Percentiles rank a stretch among this genome's conserved stretches.
Conservation (phyloP, 176 grass and related monocot species). For the Aegilops tauschii region DNA sequence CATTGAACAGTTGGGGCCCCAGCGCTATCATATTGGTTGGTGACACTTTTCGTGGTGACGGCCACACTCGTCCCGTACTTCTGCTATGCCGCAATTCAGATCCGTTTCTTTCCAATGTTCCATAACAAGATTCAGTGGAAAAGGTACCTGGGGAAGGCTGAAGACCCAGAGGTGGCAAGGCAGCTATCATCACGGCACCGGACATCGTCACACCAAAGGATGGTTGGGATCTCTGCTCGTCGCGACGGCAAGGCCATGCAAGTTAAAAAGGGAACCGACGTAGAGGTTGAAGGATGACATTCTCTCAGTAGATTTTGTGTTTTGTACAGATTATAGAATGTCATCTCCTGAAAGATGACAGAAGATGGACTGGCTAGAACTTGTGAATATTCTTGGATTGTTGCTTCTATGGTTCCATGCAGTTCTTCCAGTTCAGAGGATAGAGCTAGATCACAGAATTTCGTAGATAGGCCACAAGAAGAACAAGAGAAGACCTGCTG, state of each 20-base stretch:
- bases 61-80: constrained; percentile 78
- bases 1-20: constrained; percentile 75
- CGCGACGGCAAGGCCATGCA: constrained; percentile 60
- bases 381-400: constrained; percentile 20
- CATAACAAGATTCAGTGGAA: constrained; percentile 98
- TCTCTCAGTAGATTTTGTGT: constrained; percentile 42
- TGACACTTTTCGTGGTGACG: constrained; percentile 65
- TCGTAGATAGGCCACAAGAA: constrained; percentile 24
- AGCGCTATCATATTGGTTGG: constrained; percentile 67
- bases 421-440: constrained; percentile 30
- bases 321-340: constrained; percentile 55
- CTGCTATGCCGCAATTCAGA: constrained; percentile 58
- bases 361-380: constrained; percentile 10
- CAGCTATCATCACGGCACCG: constrained; percentile 60
- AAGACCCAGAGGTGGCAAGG: constrained; percentile 85
- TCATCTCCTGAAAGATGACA: constrained; percentile 33
- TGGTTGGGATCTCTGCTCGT: constrained; percentile 81
- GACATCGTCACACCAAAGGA: constrained; percentile 61
- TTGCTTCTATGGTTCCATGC: constrained; percentile 18
- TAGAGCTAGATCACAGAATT: constrained; percentile 30
- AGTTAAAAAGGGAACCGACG: constrained; percentile 40
- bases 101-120: constrained; percentile 96
- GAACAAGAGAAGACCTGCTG: constrained; percentile 27
- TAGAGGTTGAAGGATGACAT: constrained; percentile 39
- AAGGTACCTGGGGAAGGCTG: constrained; percentile 64